phyloP scores from a whole-genome alignment of 106 monocot genomes.

The Alisma plantagoaquatica region DNA sequence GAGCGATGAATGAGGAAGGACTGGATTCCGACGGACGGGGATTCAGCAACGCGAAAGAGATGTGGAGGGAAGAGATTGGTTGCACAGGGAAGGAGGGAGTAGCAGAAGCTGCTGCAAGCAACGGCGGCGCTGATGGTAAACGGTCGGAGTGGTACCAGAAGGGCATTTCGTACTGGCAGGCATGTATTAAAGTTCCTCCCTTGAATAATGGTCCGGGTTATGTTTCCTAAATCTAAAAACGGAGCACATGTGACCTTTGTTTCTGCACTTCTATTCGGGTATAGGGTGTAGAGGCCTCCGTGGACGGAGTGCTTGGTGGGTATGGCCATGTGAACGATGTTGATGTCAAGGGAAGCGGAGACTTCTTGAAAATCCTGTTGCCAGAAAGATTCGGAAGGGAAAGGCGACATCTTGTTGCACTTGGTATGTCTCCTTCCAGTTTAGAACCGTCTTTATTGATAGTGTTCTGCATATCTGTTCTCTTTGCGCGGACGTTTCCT shows the following conservation, averaged over 20 bases:
- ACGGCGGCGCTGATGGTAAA: constrained; percentile 13
- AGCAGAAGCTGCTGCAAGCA: no score
- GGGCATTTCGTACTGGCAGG: constrained; percentile 95
- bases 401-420: constrained; percentile 60
- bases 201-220: neutral
- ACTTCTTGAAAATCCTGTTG: constrained; percentile 55
- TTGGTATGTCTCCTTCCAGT: constrained; percentile 34
- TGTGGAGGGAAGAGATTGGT: constrained; percentile 90
- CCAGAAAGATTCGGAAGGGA: constrained; percentile 42
- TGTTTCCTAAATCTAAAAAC: neutral
- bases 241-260: neutral
- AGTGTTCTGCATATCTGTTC: no score
- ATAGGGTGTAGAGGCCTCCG: constrained; percentile 86
- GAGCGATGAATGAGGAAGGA: constrained; percentile 70
- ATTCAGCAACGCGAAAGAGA: constrained; percentile 60
- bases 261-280: neutral
- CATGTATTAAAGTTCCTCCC: constrained; percentile 17
- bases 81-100: constrained; percentile 6
- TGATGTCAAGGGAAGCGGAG: constrained; percentile 83
- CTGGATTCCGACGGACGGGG: constrained; percentile 53
- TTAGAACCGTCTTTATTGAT: no score
- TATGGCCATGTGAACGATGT: constrained; percentile 70
- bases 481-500: no score
- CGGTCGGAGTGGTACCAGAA: constrained; percentile 73
- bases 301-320: constrained; percentile 92